These are phyloP conservation scores for Amanita rubescens DNA, from an alignment of 768 basidiomycete species.

Conservation along the genomic window DNA sequence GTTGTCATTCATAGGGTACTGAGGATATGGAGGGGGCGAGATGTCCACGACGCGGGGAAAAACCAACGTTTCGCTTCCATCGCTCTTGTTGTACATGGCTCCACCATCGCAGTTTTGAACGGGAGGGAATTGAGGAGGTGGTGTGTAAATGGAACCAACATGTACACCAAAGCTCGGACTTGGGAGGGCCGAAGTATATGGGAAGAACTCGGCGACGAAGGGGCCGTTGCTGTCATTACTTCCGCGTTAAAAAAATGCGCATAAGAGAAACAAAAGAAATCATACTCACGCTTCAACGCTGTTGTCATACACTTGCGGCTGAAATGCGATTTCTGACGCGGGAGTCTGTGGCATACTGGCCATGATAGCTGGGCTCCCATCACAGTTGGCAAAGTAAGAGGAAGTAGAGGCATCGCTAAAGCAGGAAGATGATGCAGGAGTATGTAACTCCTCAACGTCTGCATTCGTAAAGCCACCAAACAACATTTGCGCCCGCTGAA, in stretches of 20 bases:
- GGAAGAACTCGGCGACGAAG: too few relatives aligned
- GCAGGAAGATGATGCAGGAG: too few relatives aligned
- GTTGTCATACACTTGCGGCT: neutral
- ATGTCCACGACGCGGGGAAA: neutral
- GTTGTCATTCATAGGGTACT: neutral
- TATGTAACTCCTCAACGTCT: too few relatives aligned
- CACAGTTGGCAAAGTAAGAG: neutral
- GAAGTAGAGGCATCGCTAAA: neutral
- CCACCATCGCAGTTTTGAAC: neutral
- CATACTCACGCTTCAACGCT: neutral
- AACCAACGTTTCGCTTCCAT: too few relatives aligned
- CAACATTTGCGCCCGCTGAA: neutral
- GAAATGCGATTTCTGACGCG: neutral
- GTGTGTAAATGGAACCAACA: too few relatives aligned
- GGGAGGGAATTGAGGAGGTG: neutral
- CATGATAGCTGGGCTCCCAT: neutral
- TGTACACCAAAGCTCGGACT: too few relatives aligned
- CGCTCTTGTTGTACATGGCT: too few relatives aligned
- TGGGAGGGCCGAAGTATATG: too few relatives aligned
- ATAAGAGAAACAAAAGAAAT: neutral
- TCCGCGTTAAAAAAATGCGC: neutral
- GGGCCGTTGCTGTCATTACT: neutral
- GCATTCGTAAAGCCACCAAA: neutral
- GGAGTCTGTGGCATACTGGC: neutral
- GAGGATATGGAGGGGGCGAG: neutral